phyloP scores from a whole-genome alignment of 192 early-diverging fungal genomes.

The Geranomyces variabilis region DNA sequence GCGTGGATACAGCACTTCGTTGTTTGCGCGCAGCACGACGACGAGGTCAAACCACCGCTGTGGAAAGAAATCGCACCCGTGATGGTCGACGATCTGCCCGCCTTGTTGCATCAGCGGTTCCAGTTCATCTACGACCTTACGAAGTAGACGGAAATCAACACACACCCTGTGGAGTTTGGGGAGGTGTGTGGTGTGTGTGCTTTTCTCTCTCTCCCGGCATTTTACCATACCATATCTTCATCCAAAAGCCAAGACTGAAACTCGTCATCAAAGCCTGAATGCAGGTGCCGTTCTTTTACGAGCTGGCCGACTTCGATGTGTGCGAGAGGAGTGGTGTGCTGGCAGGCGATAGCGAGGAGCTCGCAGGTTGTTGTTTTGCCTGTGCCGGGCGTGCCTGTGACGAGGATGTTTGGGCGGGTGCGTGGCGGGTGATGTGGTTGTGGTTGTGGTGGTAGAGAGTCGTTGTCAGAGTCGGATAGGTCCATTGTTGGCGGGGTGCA shows the following conservation, averaged over 20 bases:
- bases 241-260: conserved; percentile 87
- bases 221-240: conserved; percentile 80
- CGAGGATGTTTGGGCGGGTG: conserved; percentile 43
- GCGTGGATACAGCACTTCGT: conserved; percentile 75
- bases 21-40: conserved; percentile 84
- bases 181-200: no score
- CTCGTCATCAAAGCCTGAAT: conserved; percentile 85
- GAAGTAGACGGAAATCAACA: no score
- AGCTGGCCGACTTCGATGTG: conserved; percentile 87
- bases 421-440: conserved; percentile 8
- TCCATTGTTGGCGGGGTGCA: conserved; percentile 5
- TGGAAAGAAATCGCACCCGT: conserved; percentile 94
- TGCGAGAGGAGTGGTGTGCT: conserved; percentile 60
- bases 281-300: conserved; percentile 83
- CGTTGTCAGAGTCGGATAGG: conserved; percentile 3
- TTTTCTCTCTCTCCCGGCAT: no score
- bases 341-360: conserved; percentile 68
- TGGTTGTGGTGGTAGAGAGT: background rate
- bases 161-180: no score
- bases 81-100: conserved; percentile 90
- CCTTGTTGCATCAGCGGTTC: conserved; percentile 79
- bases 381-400: conserved; percentile 52
- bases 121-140: conserved; percentile 83
- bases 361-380: conserved; percentile 67
- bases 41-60: conserved; percentile 98